Evolutionary conservation across 106 monocot species (phyloP).

Genomic region (Hemerocallis citrina): DNA sequence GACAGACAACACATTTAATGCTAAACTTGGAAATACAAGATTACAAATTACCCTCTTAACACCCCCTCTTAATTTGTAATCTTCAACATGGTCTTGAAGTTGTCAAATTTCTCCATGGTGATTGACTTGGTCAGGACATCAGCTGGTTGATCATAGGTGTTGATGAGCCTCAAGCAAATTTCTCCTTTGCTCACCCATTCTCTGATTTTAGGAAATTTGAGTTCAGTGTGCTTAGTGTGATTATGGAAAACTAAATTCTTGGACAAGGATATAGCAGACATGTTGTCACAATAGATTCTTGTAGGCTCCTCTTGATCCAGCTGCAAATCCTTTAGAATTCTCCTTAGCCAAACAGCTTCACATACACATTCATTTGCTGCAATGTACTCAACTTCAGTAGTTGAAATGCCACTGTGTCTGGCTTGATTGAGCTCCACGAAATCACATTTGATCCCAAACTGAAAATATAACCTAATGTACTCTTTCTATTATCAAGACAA

Average conservation of each 20-base stretch:
- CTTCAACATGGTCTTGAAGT: neutral
- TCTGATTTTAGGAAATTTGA: neutral
- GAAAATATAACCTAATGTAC: neutral
- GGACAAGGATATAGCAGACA: neutral
- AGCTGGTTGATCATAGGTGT: neutral
- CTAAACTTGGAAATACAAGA: too few relatives aligned
- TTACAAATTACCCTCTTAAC: slow-evolving; percentile 2
- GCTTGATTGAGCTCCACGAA: neutral
- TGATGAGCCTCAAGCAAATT: neutral
- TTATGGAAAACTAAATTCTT: slow-evolving; percentile 2
- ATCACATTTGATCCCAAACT: neutral
- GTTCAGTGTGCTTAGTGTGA: neutral
- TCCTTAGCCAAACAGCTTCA: too few relatives aligned
- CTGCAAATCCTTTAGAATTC: neutral
- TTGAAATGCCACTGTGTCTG: neutral
- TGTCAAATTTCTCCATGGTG: neutral
- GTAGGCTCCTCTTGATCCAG: neutral
- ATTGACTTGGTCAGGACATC: neutral
- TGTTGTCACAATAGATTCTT: neutral
- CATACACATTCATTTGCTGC: too few relatives aligned
- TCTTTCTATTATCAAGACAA: neutral
- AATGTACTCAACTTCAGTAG: neutral
- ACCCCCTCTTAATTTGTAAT: too few relatives aligned
- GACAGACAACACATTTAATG: too few relatives aligned
- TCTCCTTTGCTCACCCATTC: neutral